Conservation (phyloP, 2,329 filamentous ascomycete species). For the Aureobasidium leucospermi region DNA sequence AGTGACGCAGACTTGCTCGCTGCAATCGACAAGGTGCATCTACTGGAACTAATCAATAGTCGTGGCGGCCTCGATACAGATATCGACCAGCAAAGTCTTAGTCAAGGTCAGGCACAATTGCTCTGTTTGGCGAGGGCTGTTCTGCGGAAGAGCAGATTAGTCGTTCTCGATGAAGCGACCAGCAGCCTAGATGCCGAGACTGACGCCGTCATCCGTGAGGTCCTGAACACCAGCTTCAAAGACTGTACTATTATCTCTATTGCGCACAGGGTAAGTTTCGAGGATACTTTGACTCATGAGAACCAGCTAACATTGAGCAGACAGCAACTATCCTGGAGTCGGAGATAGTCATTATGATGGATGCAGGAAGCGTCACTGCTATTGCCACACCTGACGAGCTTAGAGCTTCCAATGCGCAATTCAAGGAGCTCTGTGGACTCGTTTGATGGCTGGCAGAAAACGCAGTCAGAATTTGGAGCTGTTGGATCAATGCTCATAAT, state of each 20-base stretch:
- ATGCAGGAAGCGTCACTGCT: not conserved
- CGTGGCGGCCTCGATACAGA: conserved; percentile 33
- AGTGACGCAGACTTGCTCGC: conserved; percentile 33
- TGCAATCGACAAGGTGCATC: conserved; percentile 40
- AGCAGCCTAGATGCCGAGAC: conserved; percentile 9
- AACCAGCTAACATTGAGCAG: not conserved
- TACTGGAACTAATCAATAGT: conserved; percentile 23
- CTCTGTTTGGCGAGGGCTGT: conserved; percentile 43
- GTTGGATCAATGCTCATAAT: no score
- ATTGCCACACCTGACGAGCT: not conserved
- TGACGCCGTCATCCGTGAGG: not conserved
- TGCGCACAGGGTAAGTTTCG: conserved; percentile 42
- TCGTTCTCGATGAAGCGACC: conserved; percentile 31
- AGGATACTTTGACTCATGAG: no score
- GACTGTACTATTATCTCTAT: conserved; percentile 53
- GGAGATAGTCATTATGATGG: not conserved
- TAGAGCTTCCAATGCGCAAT: no score
- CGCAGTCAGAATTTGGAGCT: no score
- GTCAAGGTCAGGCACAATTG: conserved; percentile 44
- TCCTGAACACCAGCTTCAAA: conserved; percentile 34
- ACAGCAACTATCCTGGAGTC: not conserved
- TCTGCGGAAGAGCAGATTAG: conserved; percentile 33
- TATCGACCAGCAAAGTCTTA: conserved; percentile 28
- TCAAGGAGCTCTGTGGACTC: no score
- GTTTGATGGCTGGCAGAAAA: no score